Conservation (phyloP, 345 rosid species). For the Brassica rapa region DNA sequence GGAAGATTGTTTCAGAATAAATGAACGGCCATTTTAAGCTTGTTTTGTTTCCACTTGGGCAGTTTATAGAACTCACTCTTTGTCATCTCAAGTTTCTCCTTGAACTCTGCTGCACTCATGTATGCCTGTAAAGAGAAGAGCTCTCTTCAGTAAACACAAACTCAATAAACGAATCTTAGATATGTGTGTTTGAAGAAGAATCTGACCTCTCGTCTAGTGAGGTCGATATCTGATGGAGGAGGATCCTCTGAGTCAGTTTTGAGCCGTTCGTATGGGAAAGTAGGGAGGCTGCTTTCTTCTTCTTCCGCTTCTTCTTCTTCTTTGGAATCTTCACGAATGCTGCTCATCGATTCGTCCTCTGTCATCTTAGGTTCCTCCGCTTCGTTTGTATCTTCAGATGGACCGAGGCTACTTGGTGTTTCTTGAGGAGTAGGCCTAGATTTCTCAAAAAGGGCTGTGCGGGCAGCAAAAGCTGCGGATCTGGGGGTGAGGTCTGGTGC, state of each 20-base stretch:
- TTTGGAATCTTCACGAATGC: conserved; percentile 76
- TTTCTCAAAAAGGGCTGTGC: conserved; percentile 67
- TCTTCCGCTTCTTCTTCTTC: conserved; percentile 84
- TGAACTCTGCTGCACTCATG: conserved; percentile 68
- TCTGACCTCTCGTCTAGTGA: conserved; percentile 87
- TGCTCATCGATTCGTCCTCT: conserved; percentile 66
- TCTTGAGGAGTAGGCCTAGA: conserved; percentile 64
- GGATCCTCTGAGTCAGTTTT: conserved; percentile 67
- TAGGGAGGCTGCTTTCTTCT: conserved; percentile 80
- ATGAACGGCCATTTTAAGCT: conserved; percentile 83
- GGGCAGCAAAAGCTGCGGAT: conserved; percentile 70
- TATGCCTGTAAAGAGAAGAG: conserved; percentile 64
- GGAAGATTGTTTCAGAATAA: conserved; percentile 56
- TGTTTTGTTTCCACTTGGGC: conserved; percentile 99
- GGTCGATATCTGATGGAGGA: conserved; percentile 75
- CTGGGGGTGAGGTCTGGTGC: conserved; percentile 79
- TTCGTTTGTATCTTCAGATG: conserved; percentile 63
- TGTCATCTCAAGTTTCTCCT: conserved; percentile 87
- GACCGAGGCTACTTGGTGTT: conserved; percentile 46
- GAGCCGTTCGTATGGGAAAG: conserved; percentile 83
- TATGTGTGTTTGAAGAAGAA: conserved; percentile 7
- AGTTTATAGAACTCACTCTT: conserved; percentile 78
- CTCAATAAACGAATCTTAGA: background rate
- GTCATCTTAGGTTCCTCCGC: conserved; percentile 43
- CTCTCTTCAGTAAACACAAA: background rate